A percentile compares a stretch with the other conserved stretches of the same genome.
phyloP scores from a whole-genome alignment of 2,329 filamentous ascomycete genomes.

The Botrytis sinoallii region DNA sequence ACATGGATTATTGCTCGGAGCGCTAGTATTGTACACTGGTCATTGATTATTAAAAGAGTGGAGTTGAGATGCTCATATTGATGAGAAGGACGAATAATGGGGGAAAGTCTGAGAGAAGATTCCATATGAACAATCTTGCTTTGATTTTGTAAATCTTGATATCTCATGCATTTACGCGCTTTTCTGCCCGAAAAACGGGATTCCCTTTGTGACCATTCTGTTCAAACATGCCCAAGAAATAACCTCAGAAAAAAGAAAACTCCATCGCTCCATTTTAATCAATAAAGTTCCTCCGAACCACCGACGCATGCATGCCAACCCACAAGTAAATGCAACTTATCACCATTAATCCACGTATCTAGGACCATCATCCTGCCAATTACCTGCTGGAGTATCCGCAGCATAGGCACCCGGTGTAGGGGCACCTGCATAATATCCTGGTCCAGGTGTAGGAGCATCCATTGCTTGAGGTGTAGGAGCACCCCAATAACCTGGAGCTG shows the following conservation, averaged over 20 bases:
- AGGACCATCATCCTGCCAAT: conserved; percentile 43
- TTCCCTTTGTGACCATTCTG: not conserved
- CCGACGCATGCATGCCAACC: not conserved
- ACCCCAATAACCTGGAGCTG: conserved; percentile 51
- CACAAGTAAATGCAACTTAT: conserved; percentile 7
- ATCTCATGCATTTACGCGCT: not conserved
- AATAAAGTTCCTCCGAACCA: conserved; percentile 1
- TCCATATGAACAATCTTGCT: not conserved
- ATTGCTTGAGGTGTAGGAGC: conserved; percentile 48
- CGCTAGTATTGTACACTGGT: conserved; percentile 53
- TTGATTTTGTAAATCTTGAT: not conserved
- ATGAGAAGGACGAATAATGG: not conserved
- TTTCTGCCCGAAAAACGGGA: not conserved
- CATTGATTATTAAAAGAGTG: conserved; percentile 62
- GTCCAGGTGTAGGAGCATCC: conserved; percentile 49
- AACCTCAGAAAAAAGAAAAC: not conserved
- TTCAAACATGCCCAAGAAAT: not conserved
- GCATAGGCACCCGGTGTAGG: conserved; percentile 38
- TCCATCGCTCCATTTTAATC: conserved; percentile 2
- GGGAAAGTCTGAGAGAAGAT: no score
- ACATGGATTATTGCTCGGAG: conserved; percentile 65
- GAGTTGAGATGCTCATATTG: conserved; percentile 32
- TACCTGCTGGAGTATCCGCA: conserved; percentile 59
- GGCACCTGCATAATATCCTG: conserved; percentile 34
- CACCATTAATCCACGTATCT: conserved; percentile 39